Conservation (phyloP, 2,329 filamentous ascomycete genomes). For the Epichloe hybrida region DNA sequence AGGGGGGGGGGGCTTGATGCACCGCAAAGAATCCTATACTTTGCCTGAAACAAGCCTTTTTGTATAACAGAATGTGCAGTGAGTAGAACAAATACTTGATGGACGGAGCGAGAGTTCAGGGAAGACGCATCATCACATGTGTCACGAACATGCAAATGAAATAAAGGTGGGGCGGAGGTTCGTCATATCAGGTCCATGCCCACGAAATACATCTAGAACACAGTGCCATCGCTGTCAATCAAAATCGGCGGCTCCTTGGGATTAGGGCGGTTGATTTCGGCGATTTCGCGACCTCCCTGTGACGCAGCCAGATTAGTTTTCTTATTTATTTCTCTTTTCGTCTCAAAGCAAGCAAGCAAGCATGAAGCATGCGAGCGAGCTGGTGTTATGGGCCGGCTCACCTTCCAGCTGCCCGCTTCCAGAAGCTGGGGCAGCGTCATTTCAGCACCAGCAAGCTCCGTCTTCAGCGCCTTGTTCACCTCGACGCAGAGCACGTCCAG, state of each 20-base stretch:
- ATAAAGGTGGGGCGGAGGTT: too few species aligned
- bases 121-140: too few species aligned
- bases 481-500: constrained; percentile 39
- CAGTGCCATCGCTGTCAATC: constrained; percentile 90
- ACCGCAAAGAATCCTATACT: too few species aligned
- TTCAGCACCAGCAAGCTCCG: constrained; percentile 52
- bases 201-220: constrained; percentile 51
- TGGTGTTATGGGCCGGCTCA: too few species aligned
- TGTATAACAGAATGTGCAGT: too few species aligned
- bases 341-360: too few species aligned
- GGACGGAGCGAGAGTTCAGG: too few species aligned
- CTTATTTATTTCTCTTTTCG: too few species aligned
- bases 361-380: too few species aligned
- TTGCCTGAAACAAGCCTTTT: too few species aligned
- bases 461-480: constrained; percentile 49
- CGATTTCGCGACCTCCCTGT: constrained; percentile 83
- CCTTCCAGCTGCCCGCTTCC: constrained; percentile 97
- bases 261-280: constrained; percentile 87
- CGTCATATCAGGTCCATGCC: background rate
- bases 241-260: constrained; percentile 94
- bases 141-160: too few species aligned
- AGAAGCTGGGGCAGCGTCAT: constrained; percentile 77
- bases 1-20: background rate
- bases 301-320: background rate
- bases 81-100: too few species aligned